phyloP scores from a whole-genome alignment of 1,284 basidiomycete species.

The Phylloboletellus chloephorus region DNA sequence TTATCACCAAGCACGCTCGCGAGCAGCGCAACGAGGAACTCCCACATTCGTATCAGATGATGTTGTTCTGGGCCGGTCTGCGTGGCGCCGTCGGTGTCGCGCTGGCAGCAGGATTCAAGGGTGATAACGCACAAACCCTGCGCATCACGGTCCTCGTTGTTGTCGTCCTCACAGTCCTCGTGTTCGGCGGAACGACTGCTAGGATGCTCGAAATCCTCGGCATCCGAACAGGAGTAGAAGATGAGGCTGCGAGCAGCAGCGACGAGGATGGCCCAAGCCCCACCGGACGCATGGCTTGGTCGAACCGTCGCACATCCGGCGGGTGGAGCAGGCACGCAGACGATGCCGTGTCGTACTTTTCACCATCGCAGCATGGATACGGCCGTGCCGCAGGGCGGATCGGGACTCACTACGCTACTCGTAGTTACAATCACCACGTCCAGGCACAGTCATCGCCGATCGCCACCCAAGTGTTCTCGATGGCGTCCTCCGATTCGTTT shows the following conservation, averaged over 20 bases:
- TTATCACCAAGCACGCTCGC: constrained; percentile 77
- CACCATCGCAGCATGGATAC: constrained; percentile 34
- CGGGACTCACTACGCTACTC: constrained; percentile 47
- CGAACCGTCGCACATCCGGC: constrained; percentile 26
- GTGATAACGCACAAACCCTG: constrained; percentile 85
- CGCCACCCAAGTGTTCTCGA: constrained; percentile 43
- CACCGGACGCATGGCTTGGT: constrained; percentile 27
- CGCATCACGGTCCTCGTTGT: constrained; percentile 94
- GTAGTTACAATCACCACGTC: constrained; percentile 56
- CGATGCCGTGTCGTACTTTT: constrained; percentile 35
- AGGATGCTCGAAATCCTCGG: constrained; percentile 98
- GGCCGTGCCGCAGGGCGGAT: constrained; percentile 38
- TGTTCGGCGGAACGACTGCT: constrained; percentile 95
- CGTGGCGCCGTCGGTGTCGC: constrained; percentile 97
- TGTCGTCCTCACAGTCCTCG: constrained; percentile 90
- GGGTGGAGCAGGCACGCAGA: constrained; percentile 44
- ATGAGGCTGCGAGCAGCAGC: constrained; percentile 77
- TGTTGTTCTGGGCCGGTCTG: constrained; percentile 98
- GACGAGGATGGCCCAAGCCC: constrained; percentile 55
- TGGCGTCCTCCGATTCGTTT: constrained; percentile 64
- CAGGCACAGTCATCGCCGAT: constrained; percentile 34
- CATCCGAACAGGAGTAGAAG: constrained; percentile 92
- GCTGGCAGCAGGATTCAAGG: constrained; percentile 91
- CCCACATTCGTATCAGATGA: constrained; percentile 95
- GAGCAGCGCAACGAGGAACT: constrained; percentile 84